Evolutionary conservation across 306 rosid species (phyloP).

Genomic region (Corylus americana): DNA sequence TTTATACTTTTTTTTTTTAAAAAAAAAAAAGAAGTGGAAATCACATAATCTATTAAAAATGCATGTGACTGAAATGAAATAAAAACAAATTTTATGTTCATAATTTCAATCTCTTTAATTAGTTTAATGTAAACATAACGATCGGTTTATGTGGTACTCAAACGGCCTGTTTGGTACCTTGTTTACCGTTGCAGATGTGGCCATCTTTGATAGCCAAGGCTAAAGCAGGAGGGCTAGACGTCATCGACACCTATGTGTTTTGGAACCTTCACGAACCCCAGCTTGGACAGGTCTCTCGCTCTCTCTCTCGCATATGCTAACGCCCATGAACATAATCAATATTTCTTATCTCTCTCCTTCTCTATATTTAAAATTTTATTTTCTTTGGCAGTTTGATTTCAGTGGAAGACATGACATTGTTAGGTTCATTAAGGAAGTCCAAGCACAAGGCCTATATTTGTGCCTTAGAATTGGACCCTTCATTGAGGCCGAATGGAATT

Average conservation of each 20-base stretch:
- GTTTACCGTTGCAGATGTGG: slow-evolving; percentile 66
- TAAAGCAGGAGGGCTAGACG: slow-evolving; percentile 78
- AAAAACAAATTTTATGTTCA: no score
- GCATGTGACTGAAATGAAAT: no score
- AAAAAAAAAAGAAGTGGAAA: no score
- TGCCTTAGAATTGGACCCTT: slow-evolving; percentile 90
- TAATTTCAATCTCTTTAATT: no score
- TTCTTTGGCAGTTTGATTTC: slow-evolving; percentile 58
- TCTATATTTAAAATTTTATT: background rate
- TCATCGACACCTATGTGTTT: slow-evolving; percentile 81
- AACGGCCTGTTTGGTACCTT: background rate
- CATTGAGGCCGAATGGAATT: slow-evolving; percentile 77
- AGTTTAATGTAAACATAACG: no score
- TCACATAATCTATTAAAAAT: no score
- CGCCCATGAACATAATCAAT: background rate
- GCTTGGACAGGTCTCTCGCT: slow-evolving; percentile 55
- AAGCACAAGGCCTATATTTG: slow-evolving; percentile 74
- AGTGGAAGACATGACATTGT: slow-evolving; percentile 67
- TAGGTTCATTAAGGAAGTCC: slow-evolving; percentile 65
- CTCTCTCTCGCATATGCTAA: background rate
- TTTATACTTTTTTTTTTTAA: no score
- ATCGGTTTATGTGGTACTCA: no score
- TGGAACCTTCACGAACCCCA: slow-evolving; percentile 92
- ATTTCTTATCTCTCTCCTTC: background rate
- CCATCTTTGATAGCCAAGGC: slow-evolving; percentile 71